Percentiles rank a stretch among this genome's conserved stretches.
These are phyloP conservation scores for Salvia sclarea DNA, from an alignment of 305 asterid genomes.

Conservation along the genomic window DNA sequence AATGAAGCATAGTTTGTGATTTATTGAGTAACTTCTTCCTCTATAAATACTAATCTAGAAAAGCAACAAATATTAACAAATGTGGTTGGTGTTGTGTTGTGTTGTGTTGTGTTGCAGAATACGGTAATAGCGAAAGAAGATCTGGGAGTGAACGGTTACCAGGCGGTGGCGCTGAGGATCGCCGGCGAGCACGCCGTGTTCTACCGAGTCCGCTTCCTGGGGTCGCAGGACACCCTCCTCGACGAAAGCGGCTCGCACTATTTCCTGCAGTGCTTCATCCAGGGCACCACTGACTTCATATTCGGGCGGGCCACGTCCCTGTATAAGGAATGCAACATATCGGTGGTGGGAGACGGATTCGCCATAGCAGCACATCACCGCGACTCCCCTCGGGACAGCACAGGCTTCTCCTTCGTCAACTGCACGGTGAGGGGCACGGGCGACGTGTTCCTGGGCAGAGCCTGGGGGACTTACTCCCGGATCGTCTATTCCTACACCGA, in stretches of 20 bases:
- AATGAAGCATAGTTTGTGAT: too few relatives aligned
- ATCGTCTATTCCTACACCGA: slow-evolving; percentile 50
- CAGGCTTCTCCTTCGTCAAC: slow-evolving; percentile 73
- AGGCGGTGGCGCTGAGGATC: slow-evolving; percentile 74
- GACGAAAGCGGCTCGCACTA: slow-evolving; percentile 71
- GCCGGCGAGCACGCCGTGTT: slow-evolving; percentile 66
- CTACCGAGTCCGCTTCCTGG: slow-evolving; percentile 61
- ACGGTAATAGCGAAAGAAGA: slow-evolving; percentile 20
- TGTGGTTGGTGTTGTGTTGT: too few relatives aligned
- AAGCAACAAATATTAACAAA: too few relatives aligned
- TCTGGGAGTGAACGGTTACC: slow-evolving; percentile 48
- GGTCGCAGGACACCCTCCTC: slow-evolving; percentile 77
- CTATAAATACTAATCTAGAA: too few relatives aligned
- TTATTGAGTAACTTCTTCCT: too few relatives aligned
- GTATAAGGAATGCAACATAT: slow-evolving; percentile 57
- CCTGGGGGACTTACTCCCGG: slow-evolving; percentile 74
- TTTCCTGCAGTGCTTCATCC: slow-evolving; percentile 60
- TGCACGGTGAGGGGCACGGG: slow-evolving; percentile 62
- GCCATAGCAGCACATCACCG: slow-evolving; percentile 80
- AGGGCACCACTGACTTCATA: slow-evolving; percentile 79
- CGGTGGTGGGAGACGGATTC: slow-evolving; percentile 45
- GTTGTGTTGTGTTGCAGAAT: not conserved
- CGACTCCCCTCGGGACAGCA: slow-evolving; percentile 43
- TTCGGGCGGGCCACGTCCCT: slow-evolving; percentile 74
- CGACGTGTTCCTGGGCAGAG: slow-evolving; percentile 57